phyloP scores from a whole-genome alignment of 73 alveolate genomes.

The Paramecium caudatum region DNA sequence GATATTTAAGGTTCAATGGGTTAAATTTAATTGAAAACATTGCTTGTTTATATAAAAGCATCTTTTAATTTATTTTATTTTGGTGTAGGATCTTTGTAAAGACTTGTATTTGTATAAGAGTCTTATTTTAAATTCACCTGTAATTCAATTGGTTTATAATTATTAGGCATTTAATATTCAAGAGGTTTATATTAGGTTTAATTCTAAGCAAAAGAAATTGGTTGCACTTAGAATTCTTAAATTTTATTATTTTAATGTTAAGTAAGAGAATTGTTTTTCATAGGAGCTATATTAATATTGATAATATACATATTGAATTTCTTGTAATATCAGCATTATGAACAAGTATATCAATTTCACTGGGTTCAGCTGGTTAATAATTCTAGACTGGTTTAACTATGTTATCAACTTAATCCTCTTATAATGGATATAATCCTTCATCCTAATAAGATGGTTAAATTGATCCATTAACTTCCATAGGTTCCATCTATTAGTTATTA shows the following conservation, averaged over 20 bases:
- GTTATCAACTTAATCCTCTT: background rate
- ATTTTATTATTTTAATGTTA: background rate
- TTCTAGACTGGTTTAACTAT: background rate
- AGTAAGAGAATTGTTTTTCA: constrained; percentile 24
- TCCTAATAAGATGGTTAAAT: constrained; percentile 4
- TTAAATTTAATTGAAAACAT: background rate
- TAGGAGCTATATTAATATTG: background rate
- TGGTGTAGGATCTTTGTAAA: background rate
- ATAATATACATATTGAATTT: background rate
- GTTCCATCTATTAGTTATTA: background rate
- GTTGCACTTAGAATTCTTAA: background rate
- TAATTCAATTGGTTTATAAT: too few relatives aligned
- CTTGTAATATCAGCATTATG: constrained; percentile 21
- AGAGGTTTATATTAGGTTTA: too few relatives aligned
- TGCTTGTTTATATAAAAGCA: background rate
- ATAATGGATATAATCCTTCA: background rate
- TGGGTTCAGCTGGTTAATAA: background rate
- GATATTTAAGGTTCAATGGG: background rate
- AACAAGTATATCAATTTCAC: background rate
- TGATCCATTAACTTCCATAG: background rate
- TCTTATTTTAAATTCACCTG: background rate
- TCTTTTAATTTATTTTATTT: background rate
- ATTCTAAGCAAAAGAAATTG: constrained; percentile 22
- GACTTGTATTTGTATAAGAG: background rate
- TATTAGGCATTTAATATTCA: too few relatives aligned